Conservation (phyloP, 2,329 filamentous ascomycete species). For the Sarocladium strictum region DNA sequence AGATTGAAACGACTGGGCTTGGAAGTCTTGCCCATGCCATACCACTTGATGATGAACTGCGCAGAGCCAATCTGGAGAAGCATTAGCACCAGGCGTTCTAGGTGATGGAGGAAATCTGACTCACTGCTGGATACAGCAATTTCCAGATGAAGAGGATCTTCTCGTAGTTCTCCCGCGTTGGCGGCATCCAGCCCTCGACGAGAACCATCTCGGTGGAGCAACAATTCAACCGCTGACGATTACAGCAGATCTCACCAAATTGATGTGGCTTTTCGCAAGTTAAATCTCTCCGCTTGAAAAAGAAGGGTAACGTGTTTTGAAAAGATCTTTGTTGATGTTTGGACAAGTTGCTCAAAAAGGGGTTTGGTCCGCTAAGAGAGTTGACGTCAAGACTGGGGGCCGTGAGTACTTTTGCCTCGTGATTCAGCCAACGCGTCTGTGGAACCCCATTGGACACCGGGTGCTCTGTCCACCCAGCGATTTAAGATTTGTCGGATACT, state of each 20-base stretch:
- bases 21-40: constrained; percentile 91
- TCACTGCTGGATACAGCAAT: constrained; percentile 45
- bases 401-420: background rate
- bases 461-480: too few relatives aligned
- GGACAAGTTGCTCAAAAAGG: too few relatives aligned
- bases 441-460: background rate
- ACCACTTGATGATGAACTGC: constrained; percentile 76
- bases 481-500: too few relatives aligned
- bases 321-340: too few relatives aligned
- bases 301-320: too few relatives aligned
- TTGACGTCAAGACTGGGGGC: constrained; percentile 6
- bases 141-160: constrained; percentile 46
- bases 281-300: too few relatives aligned
- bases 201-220: constrained; percentile 32
- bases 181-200: constrained; percentile 50
- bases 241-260: background rate
- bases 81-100: background rate
- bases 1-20: constrained; percentile 69
- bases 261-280: background rate
- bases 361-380: background rate
- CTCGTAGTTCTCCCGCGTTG: constrained; percentile 52
- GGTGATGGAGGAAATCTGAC: too few relatives aligned
- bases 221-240: background rate
- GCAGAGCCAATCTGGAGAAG: constrained; percentile 44
- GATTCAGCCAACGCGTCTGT: background rate